Base-by-base conservation (phyloP, 345 rosid species). In the Dipteronia dyeriana region DNA sequence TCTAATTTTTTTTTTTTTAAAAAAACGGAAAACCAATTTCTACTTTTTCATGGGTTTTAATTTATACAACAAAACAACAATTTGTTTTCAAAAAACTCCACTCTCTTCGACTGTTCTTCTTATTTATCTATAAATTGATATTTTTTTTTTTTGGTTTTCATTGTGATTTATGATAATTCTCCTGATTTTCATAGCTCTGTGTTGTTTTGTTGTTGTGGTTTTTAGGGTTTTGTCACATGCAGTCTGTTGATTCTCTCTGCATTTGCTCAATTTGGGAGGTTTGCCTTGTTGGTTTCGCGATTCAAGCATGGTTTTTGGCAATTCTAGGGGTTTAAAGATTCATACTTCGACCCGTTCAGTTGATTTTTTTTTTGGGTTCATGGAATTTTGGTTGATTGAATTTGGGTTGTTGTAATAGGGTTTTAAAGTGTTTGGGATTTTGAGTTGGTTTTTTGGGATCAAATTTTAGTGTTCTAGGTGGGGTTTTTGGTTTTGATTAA, bases 241-340 rank as follows among this genome's bases (percentile, higher is more conserved):
- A 41, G 23, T 54, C 31, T 16, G 43, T 14, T 67, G 39, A 25
- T 56, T 68, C 38, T 73, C 70, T 70, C 69, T 14, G 77, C 73
- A 75, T 80, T 75, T 45, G 68, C 57, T 73, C 67, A 19, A 77
- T 51, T 71, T 70, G 43, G 57, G 70, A 75, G 26, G 20, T 65
- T 9, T 60, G 38, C 4, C 22, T 62, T n/a, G 4, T 64, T 23
- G 29, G 25, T 61, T 76, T 67, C 62, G 45, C 61, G 23, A 43
- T 66, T 45, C 56, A 31, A 45, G 14, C 16, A 14, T 65, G 47
- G n/a, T 79, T 19, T 26, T 53, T 56, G 39, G 26, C 12, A 23
- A 45, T 59, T 69, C 22, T 68, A 23, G 79, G 76, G 76, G 76
- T 76, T 78, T 68, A 43, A 79, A 76, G 51, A 57, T 76, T 57